A percentile compares a stretch with the other conserved stretches of the same genome.
Conservation (phyloP, 768 basidiomycete species). For the Tylopilus felleus region DNA sequence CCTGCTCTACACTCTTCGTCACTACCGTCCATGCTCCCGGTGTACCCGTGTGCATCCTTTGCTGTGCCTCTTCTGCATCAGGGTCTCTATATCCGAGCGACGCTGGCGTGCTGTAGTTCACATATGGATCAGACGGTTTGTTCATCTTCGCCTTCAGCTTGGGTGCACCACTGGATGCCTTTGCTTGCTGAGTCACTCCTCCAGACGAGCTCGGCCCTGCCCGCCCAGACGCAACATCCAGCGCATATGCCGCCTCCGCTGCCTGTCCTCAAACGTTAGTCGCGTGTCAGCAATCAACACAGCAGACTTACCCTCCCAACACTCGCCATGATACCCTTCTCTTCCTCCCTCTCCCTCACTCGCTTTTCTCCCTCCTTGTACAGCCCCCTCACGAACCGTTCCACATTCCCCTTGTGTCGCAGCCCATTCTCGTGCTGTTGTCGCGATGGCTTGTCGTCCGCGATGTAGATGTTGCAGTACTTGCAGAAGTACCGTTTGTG, state of each 20-base stretch:
- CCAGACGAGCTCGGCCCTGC: constrained; percentile 32
- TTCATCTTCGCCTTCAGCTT: constrained; percentile 39
- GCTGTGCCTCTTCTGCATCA: constrained; percentile 66
- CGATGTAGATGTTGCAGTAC: constrained; percentile 96
- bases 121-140: constrained; percentile 62
- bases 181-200: neutral
- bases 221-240: constrained; percentile 69
- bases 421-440: constrained; percentile 91
- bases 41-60: constrained; percentile 60
- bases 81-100: constrained; percentile 80
- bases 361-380: constrained; percentile 92
- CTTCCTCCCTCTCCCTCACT: constrained; percentile 81
- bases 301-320: constrained; percentile 65
- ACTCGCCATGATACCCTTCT: constrained; percentile 79
- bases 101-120: constrained; percentile 86
- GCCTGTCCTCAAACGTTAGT: constrained; percentile 43
- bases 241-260: constrained; percentile 74
- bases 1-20: constrained; percentile 7
- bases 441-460: constrained; percentile 92
- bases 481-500: constrained; percentile 94
- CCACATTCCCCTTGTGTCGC: constrained; percentile 91
- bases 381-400: constrained; percentile 85
- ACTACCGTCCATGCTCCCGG: constrained; percentile 80
- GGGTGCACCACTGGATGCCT: constrained; percentile 22
- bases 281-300: neutral